Evolutionary conservation across 768 basidiomycete genomes (phyloP), one percentile per base, ranked within the genome.

Genomic region (Dictyophora rubrovolvata): DNA sequence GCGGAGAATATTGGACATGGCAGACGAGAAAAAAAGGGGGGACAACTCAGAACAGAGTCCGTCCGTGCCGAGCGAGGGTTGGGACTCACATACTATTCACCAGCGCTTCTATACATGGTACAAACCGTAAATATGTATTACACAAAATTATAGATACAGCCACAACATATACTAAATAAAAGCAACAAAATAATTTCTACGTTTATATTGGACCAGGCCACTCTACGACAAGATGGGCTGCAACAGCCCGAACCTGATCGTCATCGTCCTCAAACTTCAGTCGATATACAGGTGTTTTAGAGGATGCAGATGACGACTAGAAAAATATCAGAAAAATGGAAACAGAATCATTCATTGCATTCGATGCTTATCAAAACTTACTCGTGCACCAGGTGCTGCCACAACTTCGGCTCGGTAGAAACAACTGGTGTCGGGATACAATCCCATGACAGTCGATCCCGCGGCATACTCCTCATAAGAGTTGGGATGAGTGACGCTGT

Each of bases 361-460:
- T 34, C 12, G 8, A 20, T 9, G 20, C 1, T 42, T 16, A 42
- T 50, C 36, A 46, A 23, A 18, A 67, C 75, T 70, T 61, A 79
- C 77, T 22, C 77, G 69, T 55, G 69, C 67, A 3, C 65, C 60
- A 5, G 87, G 89, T 10, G 82, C 80, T n/a, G 81, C 77, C 50
- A 89, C 76, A 6, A 93, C 89, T 65, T 89, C 86, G 7, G 90
- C 90, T 23, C 87, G 85, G 66, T 93, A 93, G 74, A 93, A 93
- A 68, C 87, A 90, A 64, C 88, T 92, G 0, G 90, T 93, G 66
- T 93, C 90, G 0, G 90, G 90, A 70, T 91, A 93, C n/a, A 92
- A 73, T 1, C 88, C 90, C 79, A 93, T 81, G 10, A 93, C 90
- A 0, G 78, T 86, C 20, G 85, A 82, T 3, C 88, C 84, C 0